Evolutionary conservation across 768 basidiomycete species (phyloP).

Genomic region (Leccinum longicurvipes): DNA sequence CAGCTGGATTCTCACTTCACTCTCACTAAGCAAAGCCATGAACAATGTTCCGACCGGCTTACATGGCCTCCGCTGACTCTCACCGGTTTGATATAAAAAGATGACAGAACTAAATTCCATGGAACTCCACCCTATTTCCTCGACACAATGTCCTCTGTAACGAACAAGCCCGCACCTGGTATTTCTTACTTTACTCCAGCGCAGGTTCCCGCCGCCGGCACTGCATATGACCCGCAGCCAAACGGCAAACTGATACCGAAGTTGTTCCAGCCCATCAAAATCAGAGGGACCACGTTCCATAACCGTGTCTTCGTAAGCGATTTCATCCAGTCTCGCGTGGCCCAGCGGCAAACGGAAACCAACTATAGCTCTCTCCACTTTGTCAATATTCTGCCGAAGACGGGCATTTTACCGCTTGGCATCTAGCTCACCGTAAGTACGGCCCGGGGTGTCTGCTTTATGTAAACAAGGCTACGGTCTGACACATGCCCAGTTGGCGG

Average conservation of each 20-base stretch:
- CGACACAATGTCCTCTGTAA: slow-evolving; percentile 6
- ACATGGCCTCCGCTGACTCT: not conserved
- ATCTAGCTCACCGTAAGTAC: slow-evolving; percentile 44
- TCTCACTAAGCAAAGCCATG: not conserved
- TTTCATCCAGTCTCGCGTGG: not conserved
- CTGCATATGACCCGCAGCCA: slow-evolving; percentile 40
- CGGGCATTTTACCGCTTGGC: slow-evolving; percentile 54
- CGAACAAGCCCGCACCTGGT: slow-evolving; percentile 40
- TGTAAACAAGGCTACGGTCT: not conserved
- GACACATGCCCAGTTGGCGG: slow-evolving; percentile 32
- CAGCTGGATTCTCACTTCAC: not conserved
- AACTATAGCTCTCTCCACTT: slow-evolving; percentile 46
- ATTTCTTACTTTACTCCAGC: slow-evolving; percentile 46
- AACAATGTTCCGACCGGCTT: not conserved
- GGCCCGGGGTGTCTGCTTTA: not conserved
- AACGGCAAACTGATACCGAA: slow-evolving; percentile 39
- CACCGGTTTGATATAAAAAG: slow-evolving; percentile 2
- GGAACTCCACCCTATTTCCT: not conserved
- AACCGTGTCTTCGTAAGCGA: slow-evolving; percentile 52
- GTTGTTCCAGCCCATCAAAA: slow-evolving; percentile 55
- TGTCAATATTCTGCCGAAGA: slow-evolving; percentile 60
- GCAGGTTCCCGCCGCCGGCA: slow-evolving; percentile 43
- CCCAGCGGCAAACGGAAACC: not conserved
- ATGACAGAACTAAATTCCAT: not conserved
- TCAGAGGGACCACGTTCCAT: slow-evolving; percentile 49